Percentiles rank a stretch among this genome's conserved stretches.
Evolutionary conservation across 257 asterid species (phyloP).

Genomic region (Scutellaria minor): DNA sequence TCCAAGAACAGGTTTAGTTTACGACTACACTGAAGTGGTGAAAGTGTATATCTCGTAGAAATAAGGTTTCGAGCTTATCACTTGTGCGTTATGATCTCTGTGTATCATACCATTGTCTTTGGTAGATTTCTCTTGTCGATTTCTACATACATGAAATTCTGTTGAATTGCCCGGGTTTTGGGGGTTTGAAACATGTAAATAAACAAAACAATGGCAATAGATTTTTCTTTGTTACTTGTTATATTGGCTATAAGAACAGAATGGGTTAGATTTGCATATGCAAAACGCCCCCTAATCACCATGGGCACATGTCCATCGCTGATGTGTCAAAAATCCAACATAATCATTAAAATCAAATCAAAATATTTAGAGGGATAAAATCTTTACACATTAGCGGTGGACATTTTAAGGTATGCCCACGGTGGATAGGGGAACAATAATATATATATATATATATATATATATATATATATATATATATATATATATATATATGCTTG

Average conservation of each 20-base stretch:
- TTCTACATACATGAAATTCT: slow-evolving; percentile 17
- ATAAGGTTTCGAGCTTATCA: neutral
- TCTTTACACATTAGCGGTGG: too few relatives aligned
- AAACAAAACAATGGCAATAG: slow-evolving; percentile 27
- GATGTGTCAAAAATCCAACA: too few relatives aligned
- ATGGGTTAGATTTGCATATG: slow-evolving; percentile 9
- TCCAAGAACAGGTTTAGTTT: slow-evolving; percentile 78
- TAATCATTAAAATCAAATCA: too few relatives aligned
- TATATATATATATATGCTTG: too few relatives aligned
- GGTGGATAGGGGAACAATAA: too few relatives aligned
- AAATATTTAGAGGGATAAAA: too few relatives aligned
- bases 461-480: too few relatives aligned
- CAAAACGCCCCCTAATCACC: too few relatives aligned
- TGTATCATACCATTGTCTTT: slow-evolving; percentile 13
- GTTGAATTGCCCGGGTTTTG: slow-evolving; percentile 19
- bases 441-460: too few relatives aligned
- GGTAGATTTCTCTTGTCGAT: slow-evolving; percentile 10
- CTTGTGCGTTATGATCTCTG: slow-evolving; percentile 12
- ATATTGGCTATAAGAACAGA: neutral
- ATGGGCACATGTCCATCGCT: too few relatives aligned
- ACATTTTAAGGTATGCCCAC: too few relatives aligned
- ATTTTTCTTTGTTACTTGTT: slow-evolving; percentile 33
- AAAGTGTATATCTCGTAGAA: slow-evolving; percentile 83
- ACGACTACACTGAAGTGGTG: slow-evolving; percentile 67
- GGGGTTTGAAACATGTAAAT: slow-evolving; percentile 38